phyloP scores from a whole-genome alignment of 2,329 filamentous ascomycete species.

The Cercospora beticola region DNA sequence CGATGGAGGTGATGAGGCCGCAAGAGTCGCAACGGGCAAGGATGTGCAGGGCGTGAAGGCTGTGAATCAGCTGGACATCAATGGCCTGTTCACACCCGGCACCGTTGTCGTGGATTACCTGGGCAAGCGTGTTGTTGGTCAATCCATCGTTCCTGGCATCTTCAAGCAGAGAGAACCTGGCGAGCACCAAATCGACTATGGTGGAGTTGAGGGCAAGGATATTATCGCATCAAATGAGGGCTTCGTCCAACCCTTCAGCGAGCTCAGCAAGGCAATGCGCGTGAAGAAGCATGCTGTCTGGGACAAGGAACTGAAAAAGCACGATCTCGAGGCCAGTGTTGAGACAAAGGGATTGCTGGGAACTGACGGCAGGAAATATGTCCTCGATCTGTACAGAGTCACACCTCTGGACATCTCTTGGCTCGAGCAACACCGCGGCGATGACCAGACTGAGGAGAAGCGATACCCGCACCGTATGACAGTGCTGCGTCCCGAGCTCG shows the following conservation, averaged over 20 bases:
- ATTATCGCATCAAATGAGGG: conserved; percentile 86
- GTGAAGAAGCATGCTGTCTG: conserved; percentile 95
- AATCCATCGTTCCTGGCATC: conserved; percentile 97
- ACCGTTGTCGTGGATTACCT: conserved; percentile 97
- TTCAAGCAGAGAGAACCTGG: conserved; percentile 98
- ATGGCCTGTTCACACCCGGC: conserved; percentile 89
- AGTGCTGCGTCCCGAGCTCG: conserved; percentile 82
- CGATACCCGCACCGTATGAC: conserved; percentile 95
- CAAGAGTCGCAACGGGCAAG: conserved; percentile 92
- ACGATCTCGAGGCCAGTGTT: conserved; percentile 91
- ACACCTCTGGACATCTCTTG: conserved; percentile 88
- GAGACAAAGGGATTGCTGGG: conserved; percentile 98
- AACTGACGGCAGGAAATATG: conserved; percentile 94
- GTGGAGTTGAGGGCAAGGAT: conserved; percentile 95
- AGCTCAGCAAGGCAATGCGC: conserved; percentile 84
- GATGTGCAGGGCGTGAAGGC: conserved; percentile 91
- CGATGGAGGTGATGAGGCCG: conserved; percentile 94
- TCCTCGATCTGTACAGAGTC: conserved; percentile 93
- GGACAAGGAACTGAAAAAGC: conserved; percentile 91
- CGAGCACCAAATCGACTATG: conserved; percentile 98
- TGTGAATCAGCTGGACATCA: conserved; percentile 95
- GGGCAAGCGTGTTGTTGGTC: conserved; percentile 93
- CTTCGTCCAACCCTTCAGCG: conserved; percentile 80
- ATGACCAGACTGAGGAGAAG: conserved; percentile 51
- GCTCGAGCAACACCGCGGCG: conserved; percentile 73